phyloP scores from a whole-genome alignment of 2,329 filamentous ascomycete genomes.

The Arthrinium phaeospermum region DNA sequence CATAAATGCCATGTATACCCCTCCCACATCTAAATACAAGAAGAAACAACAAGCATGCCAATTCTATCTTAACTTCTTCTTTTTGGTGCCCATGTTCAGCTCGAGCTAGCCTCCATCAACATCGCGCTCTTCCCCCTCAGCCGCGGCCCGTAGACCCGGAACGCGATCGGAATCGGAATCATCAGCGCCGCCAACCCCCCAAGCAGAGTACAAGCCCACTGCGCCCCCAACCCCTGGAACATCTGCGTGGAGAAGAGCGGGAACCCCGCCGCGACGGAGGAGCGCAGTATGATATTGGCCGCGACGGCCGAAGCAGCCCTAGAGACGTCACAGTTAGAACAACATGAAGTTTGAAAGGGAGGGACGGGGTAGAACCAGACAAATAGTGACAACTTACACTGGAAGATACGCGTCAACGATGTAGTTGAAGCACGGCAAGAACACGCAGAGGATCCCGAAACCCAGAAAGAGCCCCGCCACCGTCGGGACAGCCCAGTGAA shows the following conservation, averaged over 20 bases:
- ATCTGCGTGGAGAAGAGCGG: slow-evolving; percentile 51
- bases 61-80: too few relatives aligned
- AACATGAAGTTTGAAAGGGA: too few relatives aligned
- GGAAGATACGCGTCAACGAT: slow-evolving; percentile 15
- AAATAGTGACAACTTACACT: neutral
- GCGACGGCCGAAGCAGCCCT: slow-evolving; percentile 33
- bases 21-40: too few relatives aligned
- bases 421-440: slow-evolving; percentile 19
- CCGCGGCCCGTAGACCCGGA: slow-evolving; percentile 3
- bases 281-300: slow-evolving; percentile 51
- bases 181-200: slow-evolving; percentile 5
- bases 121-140: neutral
- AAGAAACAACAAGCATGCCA: too few relatives aligned
- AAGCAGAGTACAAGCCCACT: slow-evolving; percentile 37
- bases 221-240: slow-evolving; percentile 43
- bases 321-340: neutral
- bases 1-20: too few relatives aligned
- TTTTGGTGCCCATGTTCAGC: neutral
- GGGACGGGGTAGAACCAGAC: neutral
- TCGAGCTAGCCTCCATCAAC: neutral
- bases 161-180: slow-evolving; percentile 7
- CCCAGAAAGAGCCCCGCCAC: slow-evolving; percentile 5
- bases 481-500: slow-evolving; percentile 18
- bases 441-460: slow-evolving; percentile 15
- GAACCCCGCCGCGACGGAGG: slow-evolving; percentile 47